Conservation (phyloP, 1,139 yeast species). For the Hyphopichia wangnamkhiaoensis region DNA sequence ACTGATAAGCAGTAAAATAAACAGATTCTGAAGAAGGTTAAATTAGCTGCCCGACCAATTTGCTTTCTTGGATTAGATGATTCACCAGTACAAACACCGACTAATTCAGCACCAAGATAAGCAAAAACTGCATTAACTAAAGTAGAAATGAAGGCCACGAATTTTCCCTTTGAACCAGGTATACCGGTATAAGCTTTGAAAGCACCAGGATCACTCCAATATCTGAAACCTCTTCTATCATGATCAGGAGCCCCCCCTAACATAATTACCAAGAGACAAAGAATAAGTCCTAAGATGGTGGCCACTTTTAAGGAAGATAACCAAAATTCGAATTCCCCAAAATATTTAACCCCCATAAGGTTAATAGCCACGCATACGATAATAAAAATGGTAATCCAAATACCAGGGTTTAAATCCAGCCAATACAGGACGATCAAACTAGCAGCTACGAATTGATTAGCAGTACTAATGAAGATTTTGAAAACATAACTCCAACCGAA, state of each 20-base stretch:
- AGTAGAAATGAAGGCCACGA: conserved; percentile 66
- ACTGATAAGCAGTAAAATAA: conserved; percentile 58
- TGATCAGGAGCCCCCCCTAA: conserved; percentile 16
- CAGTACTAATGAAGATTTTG: conserved; percentile 32
- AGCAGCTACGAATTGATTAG: conserved; percentile 35
- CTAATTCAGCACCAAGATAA: conserved; percentile 75
- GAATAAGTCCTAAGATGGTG: not conserved
- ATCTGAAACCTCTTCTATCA: conserved; percentile 15
- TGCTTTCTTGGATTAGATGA: conserved; percentile 62
- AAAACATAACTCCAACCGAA: conserved; percentile 64
- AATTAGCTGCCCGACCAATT: conserved; percentile 63
- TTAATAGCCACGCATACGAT: conserved; percentile 20
- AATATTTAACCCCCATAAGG: conserved; percentile 32
- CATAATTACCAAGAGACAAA: conserved; percentile 7
- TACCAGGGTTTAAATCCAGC: conserved; percentile 41
- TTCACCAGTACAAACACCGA: conserved; percentile 65
- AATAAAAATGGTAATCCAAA: conserved; percentile 29
- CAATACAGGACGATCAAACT: conserved; percentile 37
- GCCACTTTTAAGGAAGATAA: conserved; percentile 1
- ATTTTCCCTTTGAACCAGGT: conserved; percentile 42
- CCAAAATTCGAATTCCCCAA: conserved; percentile 19
- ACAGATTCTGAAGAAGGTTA: conserved; percentile 63
- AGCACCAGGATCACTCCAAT: conserved; percentile 31
- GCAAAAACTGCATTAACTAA: conserved; percentile 77
- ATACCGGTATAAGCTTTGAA: conserved; percentile 8